Conservation (phyloP, 768 basidiomycete genomes). For the Russula dissimulans region DNA sequence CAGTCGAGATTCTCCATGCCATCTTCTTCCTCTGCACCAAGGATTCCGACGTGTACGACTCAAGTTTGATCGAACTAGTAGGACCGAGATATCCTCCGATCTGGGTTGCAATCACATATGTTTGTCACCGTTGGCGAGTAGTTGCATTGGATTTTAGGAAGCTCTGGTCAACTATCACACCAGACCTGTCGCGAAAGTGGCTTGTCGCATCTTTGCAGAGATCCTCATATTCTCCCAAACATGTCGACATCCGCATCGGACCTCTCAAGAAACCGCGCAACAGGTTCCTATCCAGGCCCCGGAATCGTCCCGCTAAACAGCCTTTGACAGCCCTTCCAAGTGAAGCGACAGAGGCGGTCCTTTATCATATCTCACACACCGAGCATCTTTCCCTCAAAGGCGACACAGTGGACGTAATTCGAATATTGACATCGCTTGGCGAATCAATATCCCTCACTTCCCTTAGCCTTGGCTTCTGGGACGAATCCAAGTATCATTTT, state of each 20-base stretch:
- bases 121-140: not conserved
- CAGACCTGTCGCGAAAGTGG: not conserved
- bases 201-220: not conserved
- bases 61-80: too few species aligned
- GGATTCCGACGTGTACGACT: not conserved
- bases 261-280: not conserved
- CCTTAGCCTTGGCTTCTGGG: not conserved
- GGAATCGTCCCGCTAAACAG: not conserved
- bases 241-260: not conserved
- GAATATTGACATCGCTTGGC: not conserved
- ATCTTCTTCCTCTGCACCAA: not conserved
- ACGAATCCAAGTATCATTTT: not conserved
- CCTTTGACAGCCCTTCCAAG: not conserved
- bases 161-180: constrained; percentile 1
- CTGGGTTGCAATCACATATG: constrained; percentile 1
- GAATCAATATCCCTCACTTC: not conserved
- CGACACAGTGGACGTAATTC: not conserved
- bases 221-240: not conserved
- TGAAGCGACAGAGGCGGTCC: not conserved
- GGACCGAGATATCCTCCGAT: not conserved
- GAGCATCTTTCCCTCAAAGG: not conserved
- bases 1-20: not conserved
- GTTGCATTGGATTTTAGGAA: not conserved
- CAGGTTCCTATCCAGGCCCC: not conserved
- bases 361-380: not conserved